A percentile compares a stretch with the other conserved stretches of the same genome.
Conservation (phyloP, 1,284 basidiomycete genomes). For the Rhodotorula sp. region DNA sequence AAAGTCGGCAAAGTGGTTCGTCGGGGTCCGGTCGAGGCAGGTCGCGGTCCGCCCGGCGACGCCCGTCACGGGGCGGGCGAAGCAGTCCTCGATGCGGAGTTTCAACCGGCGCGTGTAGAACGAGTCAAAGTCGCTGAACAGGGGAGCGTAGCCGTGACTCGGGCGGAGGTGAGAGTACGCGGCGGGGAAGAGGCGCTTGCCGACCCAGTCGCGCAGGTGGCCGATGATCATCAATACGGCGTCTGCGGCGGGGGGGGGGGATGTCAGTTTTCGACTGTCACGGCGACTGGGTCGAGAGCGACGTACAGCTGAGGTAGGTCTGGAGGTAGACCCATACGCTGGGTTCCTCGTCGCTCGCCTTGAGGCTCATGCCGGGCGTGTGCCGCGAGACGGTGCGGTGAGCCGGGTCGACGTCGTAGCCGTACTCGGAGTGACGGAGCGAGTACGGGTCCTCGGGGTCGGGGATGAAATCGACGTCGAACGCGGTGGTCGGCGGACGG, state of each 20-base stretch:
- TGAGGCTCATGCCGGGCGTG: slow-evolving; percentile 38
- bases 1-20: slow-evolving; percentile 79
- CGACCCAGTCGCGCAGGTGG: slow-evolving; percentile 91
- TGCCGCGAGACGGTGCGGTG: slow-evolving; percentile 41
- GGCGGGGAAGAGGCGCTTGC: slow-evolving; percentile 73
- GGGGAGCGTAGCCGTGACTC: slow-evolving; percentile 82
- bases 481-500: slow-evolving; percentile 29
- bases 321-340: slow-evolving; percentile 41
- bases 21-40: slow-evolving; percentile 77
- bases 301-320: slow-evolving; percentile 45
- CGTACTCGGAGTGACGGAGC: slow-evolving; percentile 51
- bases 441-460: slow-evolving; percentile 36
- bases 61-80: slow-evolving; percentile 87
- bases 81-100: slow-evolving; percentile 91
- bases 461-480: slow-evolving; percentile 40
- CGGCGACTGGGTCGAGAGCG: not conserved
- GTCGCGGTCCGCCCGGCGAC: slow-evolving; percentile 92
- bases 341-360: slow-evolving; percentile 39
- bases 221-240: slow-evolving; percentile 83
- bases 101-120: slow-evolving; percentile 98
- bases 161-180: slow-evolving; percentile 79
- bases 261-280: slow-evolving; percentile 31
- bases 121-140: slow-evolving; percentile 98
- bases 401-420: slow-evolving; percentile 47
- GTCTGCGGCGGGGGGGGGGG: slow-evolving; percentile 47